Base-by-base conservation (phyloP, 805 yeast species). In the Jamesozyma rosinii region DNA sequence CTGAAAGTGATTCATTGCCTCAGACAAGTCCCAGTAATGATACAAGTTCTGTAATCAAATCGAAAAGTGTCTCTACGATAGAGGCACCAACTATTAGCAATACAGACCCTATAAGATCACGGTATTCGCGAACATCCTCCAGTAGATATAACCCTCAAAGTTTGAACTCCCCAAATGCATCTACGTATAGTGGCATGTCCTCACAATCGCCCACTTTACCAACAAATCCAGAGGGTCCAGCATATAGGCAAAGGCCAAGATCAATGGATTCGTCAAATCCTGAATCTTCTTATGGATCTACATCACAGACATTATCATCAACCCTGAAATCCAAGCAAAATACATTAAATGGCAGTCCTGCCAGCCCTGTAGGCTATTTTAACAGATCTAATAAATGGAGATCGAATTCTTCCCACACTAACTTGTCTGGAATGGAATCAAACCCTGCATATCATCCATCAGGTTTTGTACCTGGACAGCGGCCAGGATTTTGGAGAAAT, bases 131-230 rank as follows among this genome's bases (percentile, higher is more conserved):
- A 31, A 47, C 42, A 38, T 45, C 50, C 4, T 49, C 55, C 5
- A 55, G 61, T 40, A 49, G 62, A 24, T 59, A 57, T 37, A 54
- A 58, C 40, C 53, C 56, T n/a, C 55, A 53, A 27, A 17, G 44
- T 6, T 8, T 24, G 11, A 42, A 10, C 15, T 26, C 22, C 14
- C 20, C 14, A n/a, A 35, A 27, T 35, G 11, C 21, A 30, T 13
- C 35, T n/a, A 31, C 41, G 10, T 24, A 24, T 24, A 24, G 11
- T 24, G 29, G 29, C 5, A 24, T 32, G 26, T 37, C 29, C 13
- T 6, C 3, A n/a, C n/a, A 29, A n/a, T 3, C 33, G 9, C 5
- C 27, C n/a, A 3, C 27, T 31, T 17, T 30, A 1, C 6, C 36
- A n/a, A 11, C 39, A 11, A 24, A n/a, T n/a, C 26, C 45, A 30